These are phyloP conservation scores for Patellaria atrata DNA, from an alignment of 495 filamentous ascomycete genomes.

Conservation along the genomic window DNA sequence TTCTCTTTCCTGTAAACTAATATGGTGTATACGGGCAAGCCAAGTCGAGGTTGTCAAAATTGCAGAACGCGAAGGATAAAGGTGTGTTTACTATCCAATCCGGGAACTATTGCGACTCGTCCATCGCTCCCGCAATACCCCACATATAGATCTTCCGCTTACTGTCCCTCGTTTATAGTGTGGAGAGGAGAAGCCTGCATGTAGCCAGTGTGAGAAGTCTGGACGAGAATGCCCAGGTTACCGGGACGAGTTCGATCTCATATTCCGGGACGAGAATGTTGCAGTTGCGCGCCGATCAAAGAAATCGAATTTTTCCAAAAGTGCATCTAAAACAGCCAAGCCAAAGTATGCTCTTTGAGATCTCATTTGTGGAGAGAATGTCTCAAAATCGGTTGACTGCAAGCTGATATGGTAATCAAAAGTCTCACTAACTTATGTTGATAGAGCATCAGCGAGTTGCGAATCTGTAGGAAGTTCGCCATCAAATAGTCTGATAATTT, in stretches of 20 bases:
- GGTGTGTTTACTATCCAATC: slow-evolving; percentile 10
- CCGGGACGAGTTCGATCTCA: slow-evolving; percentile 25
- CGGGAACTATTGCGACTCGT: slow-evolving; percentile 3
- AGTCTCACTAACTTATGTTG: too few relatives aligned
- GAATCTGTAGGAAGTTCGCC: too few relatives aligned
- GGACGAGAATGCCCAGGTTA: slow-evolving; percentile 23
- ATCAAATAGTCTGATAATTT: too few relatives aligned
- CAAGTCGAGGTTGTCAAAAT: slow-evolving; percentile 20
- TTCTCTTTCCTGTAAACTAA: not conserved
- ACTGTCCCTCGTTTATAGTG: slow-evolving; percentile 17
- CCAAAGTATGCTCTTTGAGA: not conserved
- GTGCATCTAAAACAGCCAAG: not conserved
- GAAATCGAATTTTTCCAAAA: slow-evolving; percentile 9
- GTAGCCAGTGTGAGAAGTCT: slow-evolving; percentile 20
- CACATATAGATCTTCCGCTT: not conserved
- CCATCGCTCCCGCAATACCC: slow-evolving; percentile 2
- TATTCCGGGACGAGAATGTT: slow-evolving; percentile 23
- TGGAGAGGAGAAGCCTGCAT: slow-evolving; percentile 22
- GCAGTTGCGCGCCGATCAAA: slow-evolving; percentile 16
- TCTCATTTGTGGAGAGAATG: too few relatives aligned
- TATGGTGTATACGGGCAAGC: slow-evolving; percentile 26
- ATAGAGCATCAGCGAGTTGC: too few relatives aligned
- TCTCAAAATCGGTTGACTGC: too few relatives aligned
- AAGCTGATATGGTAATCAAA: too few relatives aligned
- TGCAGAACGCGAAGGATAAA: slow-evolving; percentile 25